phyloP scores from a whole-genome alignment of 129 eudicot genomes.

The Oenanthe sinensis region DNA sequence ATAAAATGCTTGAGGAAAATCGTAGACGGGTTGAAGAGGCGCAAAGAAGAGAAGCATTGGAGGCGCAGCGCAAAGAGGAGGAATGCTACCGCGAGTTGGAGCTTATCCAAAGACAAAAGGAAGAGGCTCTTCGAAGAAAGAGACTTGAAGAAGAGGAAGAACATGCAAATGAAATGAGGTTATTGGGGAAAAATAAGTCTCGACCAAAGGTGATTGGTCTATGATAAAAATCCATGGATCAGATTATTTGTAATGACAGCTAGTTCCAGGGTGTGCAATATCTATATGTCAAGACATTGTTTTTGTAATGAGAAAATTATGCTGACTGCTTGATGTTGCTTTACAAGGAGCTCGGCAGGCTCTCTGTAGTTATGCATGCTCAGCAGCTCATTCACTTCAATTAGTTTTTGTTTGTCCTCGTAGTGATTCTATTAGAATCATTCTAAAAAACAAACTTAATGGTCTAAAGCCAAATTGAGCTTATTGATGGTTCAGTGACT shows the following conservation, averaged over 20 bases:
- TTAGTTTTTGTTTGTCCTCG: too few species aligned
- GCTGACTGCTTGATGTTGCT: background rate
- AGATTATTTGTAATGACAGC: background rate
- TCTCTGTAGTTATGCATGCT: background rate
- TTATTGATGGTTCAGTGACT: too few species aligned
- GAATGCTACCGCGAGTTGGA: constrained; percentile 72
- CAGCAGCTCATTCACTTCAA: background rate
- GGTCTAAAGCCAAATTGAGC: too few species aligned
- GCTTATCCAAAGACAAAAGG: constrained; percentile 77
- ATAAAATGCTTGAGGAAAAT: constrained; percentile 91
- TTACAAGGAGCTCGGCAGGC: background rate
- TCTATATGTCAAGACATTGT: background rate
- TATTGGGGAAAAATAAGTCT: constrained; percentile 47
- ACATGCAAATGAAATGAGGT: constrained; percentile 32
- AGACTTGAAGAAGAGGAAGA: constrained; percentile 72
- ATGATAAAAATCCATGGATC: background rate
- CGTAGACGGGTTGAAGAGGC: constrained; percentile 84
- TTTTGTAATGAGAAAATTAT: background rate
- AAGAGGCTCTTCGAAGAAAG: constrained; percentile 81
- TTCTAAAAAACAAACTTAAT: too few species aligned
- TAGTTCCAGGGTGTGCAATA: background rate
- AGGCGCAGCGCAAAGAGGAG: constrained; percentile 81
- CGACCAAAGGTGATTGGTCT: constrained; percentile 34
- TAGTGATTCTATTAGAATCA: too few species aligned
- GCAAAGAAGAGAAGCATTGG: constrained; percentile 80